Conservation (phyloP, 2,329 filamentous ascomycete species). For the Aspergillus hiratsukae region DNA sequence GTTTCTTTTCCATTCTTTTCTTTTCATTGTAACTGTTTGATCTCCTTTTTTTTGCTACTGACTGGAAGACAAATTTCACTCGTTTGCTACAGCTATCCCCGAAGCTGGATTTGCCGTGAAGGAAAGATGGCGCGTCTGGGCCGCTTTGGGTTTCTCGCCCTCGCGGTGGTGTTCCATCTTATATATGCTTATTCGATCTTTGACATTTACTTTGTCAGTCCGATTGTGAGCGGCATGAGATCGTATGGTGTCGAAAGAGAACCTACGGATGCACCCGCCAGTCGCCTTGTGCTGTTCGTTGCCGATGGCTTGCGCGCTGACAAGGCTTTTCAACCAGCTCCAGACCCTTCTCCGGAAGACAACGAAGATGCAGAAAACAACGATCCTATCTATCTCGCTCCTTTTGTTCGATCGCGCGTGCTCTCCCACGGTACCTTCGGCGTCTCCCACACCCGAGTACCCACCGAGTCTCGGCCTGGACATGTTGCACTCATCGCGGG, state of each 20-base stretch:
- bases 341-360: conserved; percentile 67
- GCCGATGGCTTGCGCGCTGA: conserved; percentile 96
- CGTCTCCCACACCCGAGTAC: conserved; percentile 92
- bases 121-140: conserved; percentile 50
- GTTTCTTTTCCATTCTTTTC: background rate
- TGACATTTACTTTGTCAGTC: conserved; percentile 97
- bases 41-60: conserved; percentile 16
- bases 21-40: background rate
- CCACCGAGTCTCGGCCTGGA: conserved; percentile 91
- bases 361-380: conserved; percentile 19
- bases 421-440: conserved; percentile 91
- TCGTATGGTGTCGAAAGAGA: conserved; percentile 67
- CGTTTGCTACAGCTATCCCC: background rate
- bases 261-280: conserved; percentile 67
- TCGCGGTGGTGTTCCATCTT: conserved; percentile 88
- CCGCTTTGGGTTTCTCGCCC: conserved; percentile 77
- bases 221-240: conserved; percentile 92
- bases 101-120: conserved; percentile 4
- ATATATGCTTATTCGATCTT: conserved; percentile 95
- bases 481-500: conserved; percentile 97
- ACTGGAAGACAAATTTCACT: background rate
- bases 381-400: conserved; percentile 72
- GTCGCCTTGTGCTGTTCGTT: conserved; percentile 87
- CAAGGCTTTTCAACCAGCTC: conserved; percentile 92
- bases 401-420: conserved; percentile 84